Conservation (phyloP, 805 yeast species). For the Jamesozyma gamospora region DNA sequence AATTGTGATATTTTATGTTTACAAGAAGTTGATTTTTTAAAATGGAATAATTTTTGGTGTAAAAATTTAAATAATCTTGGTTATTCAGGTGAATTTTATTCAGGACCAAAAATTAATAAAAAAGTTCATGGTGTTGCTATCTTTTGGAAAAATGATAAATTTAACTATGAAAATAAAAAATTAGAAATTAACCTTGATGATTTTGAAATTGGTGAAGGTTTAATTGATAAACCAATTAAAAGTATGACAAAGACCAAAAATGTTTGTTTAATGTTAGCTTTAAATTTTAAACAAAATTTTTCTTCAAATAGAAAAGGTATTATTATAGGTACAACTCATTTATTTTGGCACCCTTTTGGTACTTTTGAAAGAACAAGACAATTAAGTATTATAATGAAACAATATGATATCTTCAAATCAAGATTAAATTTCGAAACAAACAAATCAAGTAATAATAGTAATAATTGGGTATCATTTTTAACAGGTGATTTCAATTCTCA, state of each 20-base stretch:
- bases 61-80: conserved; percentile 42
- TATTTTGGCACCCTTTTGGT: conserved; percentile 94
- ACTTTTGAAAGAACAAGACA: conserved; percentile 84
- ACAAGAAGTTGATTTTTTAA: conserved; percentile 74
- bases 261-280: conserved; percentile 51
- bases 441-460: conserved; percentile 33
- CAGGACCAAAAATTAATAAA: conserved; percentile 33
- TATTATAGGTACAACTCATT: conserved; percentile 75
- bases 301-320: conserved; percentile 38
- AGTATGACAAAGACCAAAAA: conserved; percentile 57
- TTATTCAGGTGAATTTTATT: conserved; percentile 41
- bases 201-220: conserved; percentile 23
- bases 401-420: conserved; percentile 37
- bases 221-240: conserved; percentile 35
- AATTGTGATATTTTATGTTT: conserved; percentile 64
- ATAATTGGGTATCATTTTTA: conserved; percentile 42
- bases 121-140: conserved; percentile 70
- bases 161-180: conserved; percentile 19
- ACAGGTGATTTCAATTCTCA: conserved; percentile 87
- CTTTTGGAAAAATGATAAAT: conserved; percentile 41
- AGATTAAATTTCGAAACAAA: conserved; percentile 6
- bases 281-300: conserved; percentile 36
- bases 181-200: conserved; percentile 1
- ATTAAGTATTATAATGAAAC: conserved; percentile 49
- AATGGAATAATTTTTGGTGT: conserved; percentile 56